These are phyloP conservation scores for Aspergillus fructus DNA, from an alignment of 2,329 filamentous ascomycete species.

Conservation along the genomic window DNA sequence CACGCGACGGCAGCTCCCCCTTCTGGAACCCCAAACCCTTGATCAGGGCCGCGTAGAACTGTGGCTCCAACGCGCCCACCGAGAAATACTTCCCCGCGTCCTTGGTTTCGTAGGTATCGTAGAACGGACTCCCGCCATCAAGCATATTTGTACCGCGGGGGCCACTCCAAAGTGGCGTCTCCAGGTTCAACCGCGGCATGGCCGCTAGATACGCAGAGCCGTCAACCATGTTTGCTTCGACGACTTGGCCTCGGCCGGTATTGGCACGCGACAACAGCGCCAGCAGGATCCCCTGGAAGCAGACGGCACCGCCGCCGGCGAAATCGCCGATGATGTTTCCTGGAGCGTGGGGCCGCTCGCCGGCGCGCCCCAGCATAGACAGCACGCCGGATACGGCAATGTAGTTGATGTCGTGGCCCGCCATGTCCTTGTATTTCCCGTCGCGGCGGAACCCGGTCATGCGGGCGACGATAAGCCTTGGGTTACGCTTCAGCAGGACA, in stretches of 20 bases:
- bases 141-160: conserved; percentile 74
- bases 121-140: conserved; percentile 84
- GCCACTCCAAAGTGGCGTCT: conserved; percentile 61
- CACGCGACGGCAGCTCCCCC: conserved; percentile 46
- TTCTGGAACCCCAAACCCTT: conserved; percentile 62
- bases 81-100: conserved; percentile 74
- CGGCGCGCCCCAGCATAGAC: conserved; percentile 68
- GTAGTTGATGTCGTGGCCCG: conserved; percentile 96
- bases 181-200: conserved; percentile 69
- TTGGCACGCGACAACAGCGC: conserved; percentile 67
- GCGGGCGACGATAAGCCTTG: conserved; percentile 74
- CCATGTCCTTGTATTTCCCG: conserved; percentile 82
- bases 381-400: conserved; percentile 83
- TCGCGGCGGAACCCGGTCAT: conserved; percentile 90
- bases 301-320: conserved; percentile 79
- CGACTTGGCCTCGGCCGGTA: conserved; percentile 76
- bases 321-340: conserved; percentile 88
- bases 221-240: conserved; percentile 97
- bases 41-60: conserved; percentile 73
- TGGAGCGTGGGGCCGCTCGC: conserved; percentile 73
- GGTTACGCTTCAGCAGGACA: conserved; percentile 66
- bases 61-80: conserved; percentile 85
- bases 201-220: conserved; percentile 75
- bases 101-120: conserved; percentile 82
- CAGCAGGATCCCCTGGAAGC: conserved; percentile 78